phyloP scores from a whole-genome alignment of 768 basidiomycete genomes.

The Termitomyces sp. region DNA sequence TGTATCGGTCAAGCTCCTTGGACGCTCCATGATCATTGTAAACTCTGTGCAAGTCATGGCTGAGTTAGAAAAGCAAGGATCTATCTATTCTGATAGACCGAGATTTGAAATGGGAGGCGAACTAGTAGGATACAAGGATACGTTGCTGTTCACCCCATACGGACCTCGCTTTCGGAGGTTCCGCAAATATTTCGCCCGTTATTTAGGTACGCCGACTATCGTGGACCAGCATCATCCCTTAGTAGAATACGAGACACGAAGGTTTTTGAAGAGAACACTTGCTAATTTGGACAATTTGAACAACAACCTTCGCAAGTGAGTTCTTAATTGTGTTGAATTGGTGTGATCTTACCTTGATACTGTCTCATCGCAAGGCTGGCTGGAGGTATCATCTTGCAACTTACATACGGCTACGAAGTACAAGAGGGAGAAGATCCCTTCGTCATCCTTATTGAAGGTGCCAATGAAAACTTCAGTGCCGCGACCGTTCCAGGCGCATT shows the following conservation, averaged over 20 bases:
- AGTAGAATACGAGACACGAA: constrained; percentile 27
- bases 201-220: constrained; percentile 29
- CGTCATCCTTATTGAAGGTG: constrained; percentile 42
- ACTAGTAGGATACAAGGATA: constrained; percentile 41
- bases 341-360: background rate
- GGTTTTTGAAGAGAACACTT: constrained; percentile 31
- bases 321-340: background rate
- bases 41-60: constrained; percentile 38
- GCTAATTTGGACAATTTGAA: constrained; percentile 24
- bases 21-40: constrained; percentile 41
- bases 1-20: constrained; percentile 33
- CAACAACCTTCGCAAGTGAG: constrained; percentile 37
- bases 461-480: constrained; percentile 45
- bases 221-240: constrained; percentile 26
- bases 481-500: constrained; percentile 45
- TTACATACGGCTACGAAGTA: constrained; percentile 54
- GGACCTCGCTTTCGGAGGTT: constrained; percentile 37
- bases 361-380: constrained; percentile 29
- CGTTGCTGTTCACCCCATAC: constrained; percentile 39
- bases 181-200: constrained; percentile 36
- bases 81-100: constrained; percentile 44
- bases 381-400: constrained; percentile 46
- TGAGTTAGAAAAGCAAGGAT: constrained; percentile 41
- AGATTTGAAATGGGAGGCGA: constrained; percentile 46
- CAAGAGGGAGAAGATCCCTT: constrained; percentile 47